Base-by-base conservation (phyloP, 208 protist species). In the Tritrichomonas foetus region DNA sequence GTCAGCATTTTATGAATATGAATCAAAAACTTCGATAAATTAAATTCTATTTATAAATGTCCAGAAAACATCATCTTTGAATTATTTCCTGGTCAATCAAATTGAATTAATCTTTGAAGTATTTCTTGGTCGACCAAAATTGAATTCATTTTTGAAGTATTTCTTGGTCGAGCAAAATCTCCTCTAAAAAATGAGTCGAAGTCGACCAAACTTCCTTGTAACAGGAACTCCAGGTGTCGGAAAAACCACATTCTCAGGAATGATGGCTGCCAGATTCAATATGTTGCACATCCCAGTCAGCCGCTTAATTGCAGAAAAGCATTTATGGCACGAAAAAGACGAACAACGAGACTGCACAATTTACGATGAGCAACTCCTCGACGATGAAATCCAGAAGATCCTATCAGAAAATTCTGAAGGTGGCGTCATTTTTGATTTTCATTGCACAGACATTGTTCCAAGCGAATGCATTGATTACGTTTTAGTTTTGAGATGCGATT, bases 181-280 rank as follows among this genome's bases (percentile, higher is more conserved):
- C 8, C n/a, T 3, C 8, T 33, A 69, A 16, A 61, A 61, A 61
- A 61, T 78, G 69, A 47, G 9, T 0, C 49, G 74, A 53, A 84
- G 25, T 33, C 3, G 25, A 47, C 94, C 94, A 8, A 95, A 95
- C 25, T 80, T 95, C 44, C 66, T 95, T 36, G 69, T 95, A 16
- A 95, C 92, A 47, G 94, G 94, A 84, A 95, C 94, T 11, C 94
- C 94, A 61, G 94, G 94, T 72, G 89, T 89, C 8, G 94, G 94
- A 0, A 95, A 95, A 66, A 94, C 94, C 30, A 94, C 94, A 80
- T 93, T 92, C 33, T 95, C 80, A 25, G 93, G 74, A 50, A 94
- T 78, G 36, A 25, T 95, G 2, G 47, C 69, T 13, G 49, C 14
- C 3, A 50, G 47, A 22, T 94, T 64, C 22, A 33, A 36, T 20